Evolutionary conservation across 495 filamentous ascomycete genomes (phyloP).

Genomic region (Penicillium herquei): DNA sequence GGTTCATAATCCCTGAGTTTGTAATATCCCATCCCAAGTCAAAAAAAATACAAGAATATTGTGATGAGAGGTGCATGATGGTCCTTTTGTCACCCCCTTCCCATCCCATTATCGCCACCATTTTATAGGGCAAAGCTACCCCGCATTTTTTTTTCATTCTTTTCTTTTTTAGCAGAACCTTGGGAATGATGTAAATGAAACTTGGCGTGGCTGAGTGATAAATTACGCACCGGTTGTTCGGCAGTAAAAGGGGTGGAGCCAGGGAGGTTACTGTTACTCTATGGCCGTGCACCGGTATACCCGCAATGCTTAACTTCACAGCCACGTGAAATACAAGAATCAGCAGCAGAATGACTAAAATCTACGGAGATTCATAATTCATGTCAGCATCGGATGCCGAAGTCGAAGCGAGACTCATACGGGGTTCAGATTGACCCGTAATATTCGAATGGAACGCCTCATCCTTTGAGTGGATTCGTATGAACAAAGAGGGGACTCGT

Average conservation of each 20-base stretch:
- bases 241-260: constrained; percentile 1
- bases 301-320: constrained; percentile 21
- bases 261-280: neutral
- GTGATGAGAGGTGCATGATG: constrained; percentile 16
- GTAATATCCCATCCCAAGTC: neutral
- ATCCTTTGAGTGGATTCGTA: too few relatives aligned
- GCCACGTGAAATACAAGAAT: constrained; percentile 12
- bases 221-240: neutral
- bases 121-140: constrained; percentile 11
- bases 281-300: constrained; percentile 13
- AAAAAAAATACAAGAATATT: neutral
- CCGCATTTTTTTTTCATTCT: constrained; percentile 20
- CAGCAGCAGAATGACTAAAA: neutral
- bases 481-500: too few relatives aligned
- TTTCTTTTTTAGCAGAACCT: neutral
- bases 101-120: neutral
- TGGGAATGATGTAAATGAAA: constrained; percentile 12
- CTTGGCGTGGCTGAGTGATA: neutral
- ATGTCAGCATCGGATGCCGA: too few relatives aligned
- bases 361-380: too few relatives aligned
- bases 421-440: too few relatives aligned
- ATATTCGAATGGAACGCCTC: too few relatives aligned
- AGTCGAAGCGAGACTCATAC: too few relatives aligned
- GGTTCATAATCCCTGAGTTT: neutral
- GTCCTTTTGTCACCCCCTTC: neutral